Evolutionary conservation across 371 early-diverging fungal genomes (phyloP).

Genomic region (Mortierella sp.): DNA sequence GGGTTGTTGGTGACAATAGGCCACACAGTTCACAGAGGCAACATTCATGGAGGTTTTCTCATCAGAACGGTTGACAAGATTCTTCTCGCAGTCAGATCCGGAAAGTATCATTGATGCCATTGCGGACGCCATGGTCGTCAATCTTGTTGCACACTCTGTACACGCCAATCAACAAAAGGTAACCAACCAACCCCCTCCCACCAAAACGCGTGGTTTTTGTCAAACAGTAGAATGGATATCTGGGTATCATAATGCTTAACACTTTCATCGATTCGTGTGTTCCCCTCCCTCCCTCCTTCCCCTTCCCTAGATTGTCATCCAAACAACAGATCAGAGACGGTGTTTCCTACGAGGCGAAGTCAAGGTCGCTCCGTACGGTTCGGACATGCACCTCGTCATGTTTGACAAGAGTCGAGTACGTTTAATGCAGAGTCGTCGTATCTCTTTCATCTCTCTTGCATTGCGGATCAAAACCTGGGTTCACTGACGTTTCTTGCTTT

Average conservation of each 20-base stretch:
- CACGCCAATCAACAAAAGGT: conserved; percentile 55
- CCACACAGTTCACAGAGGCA: conserved; percentile 47
- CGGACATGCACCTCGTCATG: conserved; percentile 56
- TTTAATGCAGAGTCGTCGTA: neutral
- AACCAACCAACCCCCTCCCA: neutral
- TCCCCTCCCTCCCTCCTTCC: too few species aligned
- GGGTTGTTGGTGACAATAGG: too few species aligned
- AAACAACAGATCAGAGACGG: conserved; percentile 67
- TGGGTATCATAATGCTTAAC: neutral
- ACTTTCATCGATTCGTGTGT: neutral
- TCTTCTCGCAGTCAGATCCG: conserved; percentile 53
- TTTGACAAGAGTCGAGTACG: conserved; percentile 61
- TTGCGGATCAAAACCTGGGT: conserved; percentile 16
- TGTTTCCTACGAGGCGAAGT: conserved; percentile 69
- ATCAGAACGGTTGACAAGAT: conserved; percentile 63
- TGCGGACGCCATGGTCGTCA: conserved; percentile 51
- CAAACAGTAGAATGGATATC: too few species aligned
- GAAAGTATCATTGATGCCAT: conserved; percentile 52
- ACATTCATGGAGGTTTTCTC: conserved; percentile 61
- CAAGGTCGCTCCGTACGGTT: conserved; percentile 56
- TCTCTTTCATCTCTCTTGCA: neutral
- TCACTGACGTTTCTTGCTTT: neutral
- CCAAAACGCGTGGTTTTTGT: too few species aligned
- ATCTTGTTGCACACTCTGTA: conserved; percentile 62
- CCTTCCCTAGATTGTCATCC: conserved; percentile 63